A percentile compares a stretch with the other conserved stretches of the same genome.
These are phyloP conservation scores for Furcasterigmium sp. DNA, from an alignment of 2,329 filamentous ascomycete genomes.

Conservation along the genomic window DNA sequence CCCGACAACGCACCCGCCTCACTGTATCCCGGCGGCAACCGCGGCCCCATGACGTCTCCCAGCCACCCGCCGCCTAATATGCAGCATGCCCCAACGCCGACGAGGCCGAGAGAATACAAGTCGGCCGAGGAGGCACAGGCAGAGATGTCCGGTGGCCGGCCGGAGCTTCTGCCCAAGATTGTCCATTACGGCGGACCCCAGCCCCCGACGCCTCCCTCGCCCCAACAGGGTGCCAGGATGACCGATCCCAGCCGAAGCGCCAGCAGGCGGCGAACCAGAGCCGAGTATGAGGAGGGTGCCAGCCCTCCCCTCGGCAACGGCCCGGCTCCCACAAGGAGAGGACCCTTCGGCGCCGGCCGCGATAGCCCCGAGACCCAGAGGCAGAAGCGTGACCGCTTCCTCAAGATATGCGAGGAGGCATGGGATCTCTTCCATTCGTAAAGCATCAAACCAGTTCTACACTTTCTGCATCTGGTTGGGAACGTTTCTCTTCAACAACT, in stretches of 20 bases:
- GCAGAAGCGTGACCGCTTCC: conserved; percentile 89
- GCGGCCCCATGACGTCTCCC: conserved; percentile 71
- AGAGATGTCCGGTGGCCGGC: conserved; percentile 82
- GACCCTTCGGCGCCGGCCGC: conserved; percentile 74
- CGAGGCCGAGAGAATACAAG: conserved; percentile 79
- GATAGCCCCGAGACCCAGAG: conserved; percentile 79
- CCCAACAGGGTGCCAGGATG: conserved; percentile 48
- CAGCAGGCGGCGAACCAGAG: conserved; percentile 70
- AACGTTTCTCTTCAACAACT: neutral
- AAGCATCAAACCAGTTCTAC: no score
- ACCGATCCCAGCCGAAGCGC: conserved; percentile 51
- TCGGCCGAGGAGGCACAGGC: conserved; percentile 95
- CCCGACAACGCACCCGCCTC: conserved; percentile 45
- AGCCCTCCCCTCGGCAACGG: conserved; percentile 80
- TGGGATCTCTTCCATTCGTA: conserved; percentile 98
- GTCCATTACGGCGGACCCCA: conserved; percentile 95
- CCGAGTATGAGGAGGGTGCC: conserved; percentile 90
- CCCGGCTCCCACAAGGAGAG: conserved; percentile 53
- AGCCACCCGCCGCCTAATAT: conserved; percentile 56
- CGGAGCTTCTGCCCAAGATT: conserved; percentile 86
- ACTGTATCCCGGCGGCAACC: conserved; percentile 56
- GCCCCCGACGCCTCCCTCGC: conserved; percentile 85
- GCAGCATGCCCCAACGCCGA: conserved; percentile 47
- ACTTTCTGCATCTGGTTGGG: neutral
- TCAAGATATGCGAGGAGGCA: conserved; percentile 77